Evolutionary conservation across 768 basidiomycete genomes (phyloP), one percentile per base, ranked within the genome.

Genomic region (Trametes cingulata): DNA sequence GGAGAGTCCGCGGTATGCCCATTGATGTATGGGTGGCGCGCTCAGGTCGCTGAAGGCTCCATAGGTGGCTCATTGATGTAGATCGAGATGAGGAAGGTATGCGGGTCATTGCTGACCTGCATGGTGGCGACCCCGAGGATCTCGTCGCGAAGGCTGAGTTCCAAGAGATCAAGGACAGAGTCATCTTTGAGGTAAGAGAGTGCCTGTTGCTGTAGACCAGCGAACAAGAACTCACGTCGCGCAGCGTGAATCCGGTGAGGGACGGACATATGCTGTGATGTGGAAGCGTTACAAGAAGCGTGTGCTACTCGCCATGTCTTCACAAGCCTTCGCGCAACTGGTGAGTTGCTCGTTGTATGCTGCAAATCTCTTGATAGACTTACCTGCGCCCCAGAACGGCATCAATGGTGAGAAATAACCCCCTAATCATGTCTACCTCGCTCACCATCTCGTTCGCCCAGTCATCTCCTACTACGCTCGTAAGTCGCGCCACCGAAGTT

Each of bases 381-480:
- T 15, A 42, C 20, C 5, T 40, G 6, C 7, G 25, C 22, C 24
- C 8, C 51, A 96, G 93, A 96, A 96, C 72, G 95, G 95, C 60
- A 98, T 97, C 68, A 97, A 95, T 71, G 91, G 91, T 91, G 73
- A 53, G 79, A 56, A 19, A 17, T 52, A 43, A 49, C n/a, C 35
- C 12, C 12, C 14, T 17, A n/a, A 17, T 13, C n/a, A 27, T 24
- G n/a, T 35, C 42, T 35, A 27, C 40, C 22, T 24, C 10, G 29
- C 29, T 33, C 29, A 33, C 29, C 29, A 19, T 41, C 12, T 14
- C 10, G 7, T 41, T 25, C 48, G 50, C 22, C n/a, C 39, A 94
- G 94, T 95, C 41, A 95, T 97, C 15, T 94, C 93, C 1, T 96
- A 95, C 72, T 95, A 93, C 75, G 92, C 92, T 48, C 93, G 93